Base-by-base conservation (phyloP, 2,329 filamentous ascomycete genomes). In the Fusarium poae region DNA sequence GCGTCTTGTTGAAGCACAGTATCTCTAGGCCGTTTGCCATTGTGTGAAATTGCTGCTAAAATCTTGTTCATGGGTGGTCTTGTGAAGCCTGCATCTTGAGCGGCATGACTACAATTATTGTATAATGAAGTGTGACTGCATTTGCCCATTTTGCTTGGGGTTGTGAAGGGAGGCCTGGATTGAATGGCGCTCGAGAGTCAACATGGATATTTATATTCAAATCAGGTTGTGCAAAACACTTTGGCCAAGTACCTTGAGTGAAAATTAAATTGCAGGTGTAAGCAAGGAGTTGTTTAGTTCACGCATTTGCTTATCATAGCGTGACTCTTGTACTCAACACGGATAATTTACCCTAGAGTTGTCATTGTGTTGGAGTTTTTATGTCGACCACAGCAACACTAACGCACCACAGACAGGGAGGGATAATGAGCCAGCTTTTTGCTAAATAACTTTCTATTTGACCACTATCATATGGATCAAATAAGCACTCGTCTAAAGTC, bases 11-110 rank as follows among this genome's bases (percentile, higher is more conserved):
- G 54, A 5, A 70, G 58, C 2, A 67, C 43, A 11, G 69, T 6
- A 2, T 46, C 44, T 12, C 66, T 68, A 4, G 68, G 67, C 8
- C 74, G 68, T 9, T 74, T 70, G 1, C 78, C 78, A 13, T 49
- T 69, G 2, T 52, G 44, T 0, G 64, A 64, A 15, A 64, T 54
- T 13, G 70, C 71, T 0, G 52, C 46, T 3, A 72, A 27, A 18
- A 68, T 51, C 16, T 70, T 67, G 2, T 60, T 46, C 3, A 42
- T 13, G 3, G 61, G n/a, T 4, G 54, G 58, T 11, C 66, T 63
- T 4, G 23, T 23, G 18, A 75, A 74, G 7, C 62, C 68, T 18
- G 51, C 46, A 8, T 49, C 52, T 3, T n/a, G 46, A 1, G 71
- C 69, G 25, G 63, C 57, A 6, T 56, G 46, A 20, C 58, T 65